Evolutionary conservation across 148 eudicot species (phyloP), one percentile per base, ranked within the genome.

Genomic region (Rhododendron ovatum): DNA sequence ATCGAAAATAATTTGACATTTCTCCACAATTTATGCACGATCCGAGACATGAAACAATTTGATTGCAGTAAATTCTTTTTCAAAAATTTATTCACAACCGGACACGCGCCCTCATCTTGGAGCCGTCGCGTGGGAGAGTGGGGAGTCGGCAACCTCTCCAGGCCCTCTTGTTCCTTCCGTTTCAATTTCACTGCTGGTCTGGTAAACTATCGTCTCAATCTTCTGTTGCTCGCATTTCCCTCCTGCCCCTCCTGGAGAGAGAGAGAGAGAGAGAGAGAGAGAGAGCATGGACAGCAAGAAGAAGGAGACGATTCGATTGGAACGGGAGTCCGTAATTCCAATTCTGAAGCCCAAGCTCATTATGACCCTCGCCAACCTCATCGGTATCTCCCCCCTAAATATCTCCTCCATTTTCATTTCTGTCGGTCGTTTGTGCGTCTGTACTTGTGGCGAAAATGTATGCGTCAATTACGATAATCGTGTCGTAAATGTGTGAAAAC

Each of bases 271-370:
- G 57, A 78, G 57, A 79, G 59, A 41, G 30, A 41, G 53, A 24
- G 53, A 50, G 15, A 83, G 78, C 84, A 67, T 67, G 74, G 74
- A 26, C 35, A 10, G 22, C 61, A 55, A 80, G 81, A 87, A 87
- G 1, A 65, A n/a, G 71, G 96, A 95, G 8, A 91, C 93, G 13
- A 93, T 95, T 80, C 89, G 93, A 85, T 79, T 95, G 91, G 98
- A 95, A 87, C 86, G 91, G n/a, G 98, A 95, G 90, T 91, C 96
- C 41, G 98, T 95, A 4, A 95, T 95, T 85, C 96, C 98, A 13
- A 76, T 94, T 78, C 86, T 95, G 87, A 95, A 95, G 87, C 98
- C 96, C 51, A 93, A 86, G 73, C 91, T 94, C 82, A 82, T 92
- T 67, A 92, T 92, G 92, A 88, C 91, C 86, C 80, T 95, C 86